Conservation (phyloP, 1,139 yeast species). For the Pichia kudriavzevii region DNA sequence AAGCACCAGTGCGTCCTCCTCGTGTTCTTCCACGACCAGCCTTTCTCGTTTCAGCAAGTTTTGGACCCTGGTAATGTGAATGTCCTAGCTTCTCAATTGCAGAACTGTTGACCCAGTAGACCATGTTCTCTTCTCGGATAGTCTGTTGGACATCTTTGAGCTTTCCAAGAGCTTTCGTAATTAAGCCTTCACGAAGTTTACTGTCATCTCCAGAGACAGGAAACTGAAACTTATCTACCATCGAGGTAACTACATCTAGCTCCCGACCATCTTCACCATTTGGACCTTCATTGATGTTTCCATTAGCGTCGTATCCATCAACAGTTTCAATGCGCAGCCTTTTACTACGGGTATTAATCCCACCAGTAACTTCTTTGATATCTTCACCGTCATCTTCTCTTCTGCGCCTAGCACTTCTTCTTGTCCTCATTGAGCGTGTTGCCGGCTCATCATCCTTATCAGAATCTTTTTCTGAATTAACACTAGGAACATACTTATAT, state of each 20-base stretch:
- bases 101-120: constrained; percentile 49
- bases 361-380: no score
- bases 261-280: background rate
- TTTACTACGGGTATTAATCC: background rate
- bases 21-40: constrained; percentile 8
- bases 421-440: constrained; percentile 1
- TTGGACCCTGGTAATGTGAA: constrained; percentile 49
- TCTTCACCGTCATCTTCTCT: background rate
- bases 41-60: constrained; percentile 8
- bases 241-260: background rate
- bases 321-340: constrained; percentile 3
- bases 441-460: constrained; percentile 7
- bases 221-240: constrained; percentile 4
- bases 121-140: constrained; percentile 10
- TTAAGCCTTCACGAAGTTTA: constrained; percentile 3
- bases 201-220: background rate
- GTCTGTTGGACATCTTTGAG: constrained; percentile 3
- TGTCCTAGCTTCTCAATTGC: constrained; percentile 47
- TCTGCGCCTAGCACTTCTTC: constrained; percentile 1
- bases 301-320: background rate
- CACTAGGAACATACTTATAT: constrained; percentile 4
- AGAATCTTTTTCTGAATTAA: no score
- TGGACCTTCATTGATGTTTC: no score
- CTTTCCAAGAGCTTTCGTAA: constrained; percentile 2
- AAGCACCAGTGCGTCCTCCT: no score